Base-by-base conservation (phyloP, 2,329 filamentous ascomycete species). In the Fusarium solani-melongenae region DNA sequence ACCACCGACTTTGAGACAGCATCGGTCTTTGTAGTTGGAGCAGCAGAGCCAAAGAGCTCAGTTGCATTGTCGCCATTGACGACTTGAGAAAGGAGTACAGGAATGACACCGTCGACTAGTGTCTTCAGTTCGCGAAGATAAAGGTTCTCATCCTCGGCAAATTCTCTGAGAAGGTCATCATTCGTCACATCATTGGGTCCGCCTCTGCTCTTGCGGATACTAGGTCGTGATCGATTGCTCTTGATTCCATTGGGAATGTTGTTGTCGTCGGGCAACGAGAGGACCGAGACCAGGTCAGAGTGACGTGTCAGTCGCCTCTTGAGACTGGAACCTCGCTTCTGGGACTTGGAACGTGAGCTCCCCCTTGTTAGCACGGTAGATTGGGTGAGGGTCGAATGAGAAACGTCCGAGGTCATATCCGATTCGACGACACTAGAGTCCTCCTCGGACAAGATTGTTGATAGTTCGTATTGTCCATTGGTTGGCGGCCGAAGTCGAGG, bases 81-180 rank as follows among this genome's bases (percentile, higher is more conserved):
- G 10, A 97, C 93, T 73, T 95, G 94, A 11, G 92, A 94, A 60
- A 99, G 85, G 2, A 99, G 88, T 3, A 98, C 96, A 0, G 96
- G 96, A 64, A 99, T 94, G 24, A 99, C 96, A 64, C 96, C 96
- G 77, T 98, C 95, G 9, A 98, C 95, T 34, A 99, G 84, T 1
- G 96, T 98, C 79, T 95, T 94, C 34, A 99, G 88, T 82, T 99
- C 96, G 63, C 95, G 90, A 83, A 93, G 92, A 79, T 98, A 99
- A 75, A 96, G 93, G 51, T 89, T 86, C 82, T 99, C 96, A 76
- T 98, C 96, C 6, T 92, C 89, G 12, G 90, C 87, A 71, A 99
- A 91, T 79, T 98, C 95, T 61, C 88, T 88, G 81, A 98, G 88
- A 22, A 98, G 85, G 72, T 96, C 94, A 24, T 90, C 87, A 12